Evolutionary conservation across 2,329 filamentous ascomycete genomes (phyloP).

Genomic region (Arthrinium puccinioides): DNA sequence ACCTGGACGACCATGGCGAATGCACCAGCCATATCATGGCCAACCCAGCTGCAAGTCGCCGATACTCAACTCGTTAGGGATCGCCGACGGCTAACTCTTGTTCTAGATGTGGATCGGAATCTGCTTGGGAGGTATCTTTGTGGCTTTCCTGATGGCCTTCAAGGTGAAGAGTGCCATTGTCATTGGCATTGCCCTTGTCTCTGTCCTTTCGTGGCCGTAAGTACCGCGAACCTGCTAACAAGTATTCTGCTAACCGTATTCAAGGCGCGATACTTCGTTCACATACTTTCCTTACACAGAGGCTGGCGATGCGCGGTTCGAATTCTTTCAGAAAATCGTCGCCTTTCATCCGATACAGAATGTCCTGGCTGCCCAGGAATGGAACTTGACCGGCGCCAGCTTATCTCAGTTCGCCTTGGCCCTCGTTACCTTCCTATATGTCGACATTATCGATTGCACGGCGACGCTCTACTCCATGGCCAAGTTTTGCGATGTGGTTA

Average conservation of each 20-base stretch:
- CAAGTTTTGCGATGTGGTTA: constrained; percentile 60
- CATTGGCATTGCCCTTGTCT: constrained; percentile 64
- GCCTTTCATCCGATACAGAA: constrained; percentile 63
- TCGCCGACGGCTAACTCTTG: not conserved
- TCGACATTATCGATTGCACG: constrained; percentile 73
- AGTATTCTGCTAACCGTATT: not conserved
- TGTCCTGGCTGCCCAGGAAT: constrained; percentile 58
- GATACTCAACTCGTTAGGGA: not conserved
- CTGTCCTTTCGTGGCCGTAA: constrained; percentile 68
- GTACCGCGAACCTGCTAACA: constrained; percentile 21
- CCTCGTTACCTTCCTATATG: constrained; percentile 71
- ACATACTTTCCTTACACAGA: constrained; percentile 65
- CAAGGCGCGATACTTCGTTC: constrained; percentile 56
- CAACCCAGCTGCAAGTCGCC: constrained; percentile 54
- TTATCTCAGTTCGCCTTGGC: constrained; percentile 61
- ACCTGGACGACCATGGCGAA: constrained; percentile 39
- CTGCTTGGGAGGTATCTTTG: constrained; percentile 71
- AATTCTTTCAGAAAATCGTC: constrained; percentile 68
- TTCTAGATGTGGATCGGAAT: constrained; percentile 75
- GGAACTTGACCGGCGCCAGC: constrained; percentile 48
- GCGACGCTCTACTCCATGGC: constrained; percentile 79
- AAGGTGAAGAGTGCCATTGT: constrained; percentile 70
- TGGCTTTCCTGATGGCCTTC: constrained; percentile 73
- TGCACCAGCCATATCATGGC: constrained; percentile 62
- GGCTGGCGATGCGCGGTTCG: constrained; percentile 57